phyloP scores from a whole-genome alignment of 768 basidiomycete genomes.

The Cystofilobasidium capitatum region DNA sequence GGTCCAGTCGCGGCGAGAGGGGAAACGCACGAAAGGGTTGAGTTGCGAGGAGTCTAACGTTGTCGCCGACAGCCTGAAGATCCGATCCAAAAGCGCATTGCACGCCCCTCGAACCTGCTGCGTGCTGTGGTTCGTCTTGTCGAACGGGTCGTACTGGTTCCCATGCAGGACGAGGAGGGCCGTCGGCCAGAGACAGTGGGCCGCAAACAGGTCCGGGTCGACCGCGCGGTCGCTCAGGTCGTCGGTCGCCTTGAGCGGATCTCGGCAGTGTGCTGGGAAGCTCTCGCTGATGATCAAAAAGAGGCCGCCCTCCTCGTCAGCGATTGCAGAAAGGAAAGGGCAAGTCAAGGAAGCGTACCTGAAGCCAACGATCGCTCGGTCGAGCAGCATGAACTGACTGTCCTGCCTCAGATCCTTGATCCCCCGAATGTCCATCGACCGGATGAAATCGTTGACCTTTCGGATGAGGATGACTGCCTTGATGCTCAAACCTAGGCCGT shows the following conservation, averaged over 20 bases:
- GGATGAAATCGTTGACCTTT: neutral
- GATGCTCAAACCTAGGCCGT: neutral
- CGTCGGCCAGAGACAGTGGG: neutral
- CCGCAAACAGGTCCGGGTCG: neutral
- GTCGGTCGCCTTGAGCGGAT: neutral
- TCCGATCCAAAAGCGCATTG: constrained; percentile 4
- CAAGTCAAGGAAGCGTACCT: neutral
- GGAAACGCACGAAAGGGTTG: neutral
- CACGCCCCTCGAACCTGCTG: constrained; percentile 7
- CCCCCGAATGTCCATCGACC: constrained; percentile 1
- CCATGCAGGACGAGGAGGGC: neutral
- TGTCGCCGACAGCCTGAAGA: constrained; percentile 9
- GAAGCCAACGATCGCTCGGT: constrained; percentile 4
- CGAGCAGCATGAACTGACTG: constrained; percentile 3
- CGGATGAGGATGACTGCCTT: neutral
- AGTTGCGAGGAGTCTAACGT: constrained; percentile 1
- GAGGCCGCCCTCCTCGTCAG: too few relatives aligned
- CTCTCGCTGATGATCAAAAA: too few relatives aligned
- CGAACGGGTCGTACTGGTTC: neutral
- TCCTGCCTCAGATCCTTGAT: constrained; percentile 3
- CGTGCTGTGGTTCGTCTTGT: neutral
- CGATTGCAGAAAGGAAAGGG: neutral
- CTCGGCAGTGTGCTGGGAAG: constrained; percentile 6
- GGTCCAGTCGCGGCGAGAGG: neutral
- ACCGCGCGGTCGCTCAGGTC: neutral